Evolutionary conservation across 164 flowering plant species (phyloP).

Genomic region (Nymphaea colorata): DNA sequence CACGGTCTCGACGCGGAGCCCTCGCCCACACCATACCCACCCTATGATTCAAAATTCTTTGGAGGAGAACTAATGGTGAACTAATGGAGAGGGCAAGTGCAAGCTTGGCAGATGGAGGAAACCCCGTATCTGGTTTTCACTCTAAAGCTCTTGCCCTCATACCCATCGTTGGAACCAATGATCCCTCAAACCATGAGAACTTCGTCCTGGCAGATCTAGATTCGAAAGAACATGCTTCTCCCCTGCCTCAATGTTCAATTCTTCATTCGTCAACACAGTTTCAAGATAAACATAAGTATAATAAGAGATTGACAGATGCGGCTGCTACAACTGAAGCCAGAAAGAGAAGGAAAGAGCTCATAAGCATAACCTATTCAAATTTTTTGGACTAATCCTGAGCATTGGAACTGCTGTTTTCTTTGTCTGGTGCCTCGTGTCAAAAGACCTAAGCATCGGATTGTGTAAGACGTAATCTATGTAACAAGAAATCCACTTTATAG

Average conservation of each 20-base stretch:
- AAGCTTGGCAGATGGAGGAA: not conserved
- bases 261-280: constrained; percentile 9
- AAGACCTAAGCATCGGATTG: not conserved
- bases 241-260: not conserved
- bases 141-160: constrained; percentile 8
- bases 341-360: constrained; percentile 69
- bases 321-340: constrained; percentile 62
- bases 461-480: not conserved
- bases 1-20: too few relatives aligned
- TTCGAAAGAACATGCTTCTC: constrained; percentile 4
- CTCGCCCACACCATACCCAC: too few relatives aligned
- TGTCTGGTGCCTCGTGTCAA: not conserved
- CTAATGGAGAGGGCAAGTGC: not conserved
- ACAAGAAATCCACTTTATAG: not conserved
- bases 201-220: constrained; percentile 5
- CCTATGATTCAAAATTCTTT: too few relatives aligned
- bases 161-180: constrained; percentile 8
- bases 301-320: constrained; percentile 23
- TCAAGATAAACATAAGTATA: constrained; percentile 8
- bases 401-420: not conserved
- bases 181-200: constrained; percentile 11
- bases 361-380: constrained; percentile 2
- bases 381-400: not conserved
- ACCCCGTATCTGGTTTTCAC: constrained; percentile 3
- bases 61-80: constrained; percentile 8